phyloP scores from a whole-genome alignment of 805 yeast species.

The Komagataella populi region DNA sequence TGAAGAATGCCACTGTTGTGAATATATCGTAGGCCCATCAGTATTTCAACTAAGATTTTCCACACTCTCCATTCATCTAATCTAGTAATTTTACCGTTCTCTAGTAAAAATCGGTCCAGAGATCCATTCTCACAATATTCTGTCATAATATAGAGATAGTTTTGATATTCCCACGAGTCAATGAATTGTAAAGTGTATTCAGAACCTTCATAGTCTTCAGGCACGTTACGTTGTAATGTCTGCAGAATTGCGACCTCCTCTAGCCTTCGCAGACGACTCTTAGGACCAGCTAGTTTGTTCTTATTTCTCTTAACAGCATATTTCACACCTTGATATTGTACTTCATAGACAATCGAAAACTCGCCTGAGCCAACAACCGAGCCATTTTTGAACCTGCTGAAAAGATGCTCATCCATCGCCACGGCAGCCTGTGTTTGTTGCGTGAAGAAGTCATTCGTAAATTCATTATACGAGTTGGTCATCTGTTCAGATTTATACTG shows the following conservation, averaged over 20 bases:
- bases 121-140: constrained; percentile 92
- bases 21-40: constrained; percentile 67
- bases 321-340: constrained; percentile 48
- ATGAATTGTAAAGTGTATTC: constrained; percentile 69
- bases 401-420: constrained; percentile 26
- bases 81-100: constrained; percentile 60
- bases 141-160: constrained; percentile 79
- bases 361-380: constrained; percentile 72
- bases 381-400: constrained; percentile 49
- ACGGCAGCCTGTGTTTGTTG: constrained; percentile 4
- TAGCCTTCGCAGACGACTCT: constrained; percentile 44
- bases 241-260: constrained; percentile 69
- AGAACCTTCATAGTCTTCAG: constrained; percentile 42
- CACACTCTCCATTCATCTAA: constrained; percentile 96
- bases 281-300: constrained; percentile 42
- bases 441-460: background rate
- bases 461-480: background rate
- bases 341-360: constrained; percentile 80
- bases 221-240: constrained; percentile 22
- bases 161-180: constrained; percentile 75
- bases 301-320: constrained; percentile 86
- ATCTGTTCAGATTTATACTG: background rate
- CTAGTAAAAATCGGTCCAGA: constrained; percentile 64
- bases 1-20: constrained; percentile 72
- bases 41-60: constrained; percentile 82